These are phyloP conservation scores for Chlorella sorokiniana DNA, from an alignment of 139 green algal genomes.

Conservation along the genomic window DNA sequence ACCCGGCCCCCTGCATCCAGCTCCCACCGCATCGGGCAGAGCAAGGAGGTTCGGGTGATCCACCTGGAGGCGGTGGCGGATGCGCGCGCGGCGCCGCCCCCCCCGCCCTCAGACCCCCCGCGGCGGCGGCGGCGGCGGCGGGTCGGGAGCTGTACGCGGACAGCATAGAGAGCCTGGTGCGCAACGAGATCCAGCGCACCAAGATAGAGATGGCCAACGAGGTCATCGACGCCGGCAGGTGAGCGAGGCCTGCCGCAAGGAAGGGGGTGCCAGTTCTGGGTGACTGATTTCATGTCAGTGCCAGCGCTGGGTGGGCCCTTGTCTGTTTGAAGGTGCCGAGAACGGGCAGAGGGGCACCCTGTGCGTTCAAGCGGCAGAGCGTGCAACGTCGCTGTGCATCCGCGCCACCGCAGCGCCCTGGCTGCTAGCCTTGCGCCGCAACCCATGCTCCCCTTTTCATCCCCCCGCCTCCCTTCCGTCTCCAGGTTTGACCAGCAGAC, in stretches of 20 bases:
- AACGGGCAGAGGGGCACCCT: no score
- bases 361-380: no score
- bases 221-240: conserved; percentile 86
- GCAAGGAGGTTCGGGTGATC: conserved; percentile 87
- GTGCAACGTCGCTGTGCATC: not conserved
- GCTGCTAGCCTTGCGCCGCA: not conserved
- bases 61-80: conserved; percentile 92
- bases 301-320: no score
- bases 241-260: not conserved
- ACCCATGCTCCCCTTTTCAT: not conserved
- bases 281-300: no score
- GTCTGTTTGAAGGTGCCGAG: no score
- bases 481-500: conserved; percentile 91
- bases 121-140: not conserved
- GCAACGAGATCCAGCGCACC: conserved; percentile 96
- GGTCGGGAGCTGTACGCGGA: conserved; percentile 72
- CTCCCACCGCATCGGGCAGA: conserved; percentile 96
- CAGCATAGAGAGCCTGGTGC: conserved; percentile 90
- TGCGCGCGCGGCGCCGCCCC: conserved; percentile 4
- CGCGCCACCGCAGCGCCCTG: not conserved
- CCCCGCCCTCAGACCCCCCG: not conserved
- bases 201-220: conserved; percentile 99
- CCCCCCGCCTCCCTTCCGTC: not conserved
- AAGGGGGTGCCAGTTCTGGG: no score
- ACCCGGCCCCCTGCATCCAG: not conserved